A percentile compares a stretch with the other conserved stretches of the same genome.
Evolutionary conservation across 2,329 filamentous ascomycete genomes (phyloP).

Genomic region (Colletotrichum higginsianum): DNA sequence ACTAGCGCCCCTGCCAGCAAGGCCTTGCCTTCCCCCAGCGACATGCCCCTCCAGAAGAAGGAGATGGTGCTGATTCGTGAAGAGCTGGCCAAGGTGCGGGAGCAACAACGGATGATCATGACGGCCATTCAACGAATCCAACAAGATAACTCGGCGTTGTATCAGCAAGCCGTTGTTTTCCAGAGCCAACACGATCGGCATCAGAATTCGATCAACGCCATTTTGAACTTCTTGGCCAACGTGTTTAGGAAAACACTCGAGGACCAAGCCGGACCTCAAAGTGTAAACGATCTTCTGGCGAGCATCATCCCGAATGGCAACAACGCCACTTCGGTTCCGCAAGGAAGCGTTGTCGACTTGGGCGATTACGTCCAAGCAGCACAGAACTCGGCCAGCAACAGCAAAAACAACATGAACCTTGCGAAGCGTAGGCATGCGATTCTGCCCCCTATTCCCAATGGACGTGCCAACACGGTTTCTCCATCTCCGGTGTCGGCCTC

Average conservation of each 20-base stretch:
- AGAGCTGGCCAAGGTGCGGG: conserved; percentile 85
- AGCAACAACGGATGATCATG: conserved; percentile 89
- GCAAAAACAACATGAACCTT: conserved; percentile 54
- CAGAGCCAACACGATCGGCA: conserved; percentile 96
- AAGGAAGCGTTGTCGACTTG: conserved; percentile 73
- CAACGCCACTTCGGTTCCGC: conserved; percentile 60
- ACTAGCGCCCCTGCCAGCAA: conserved; percentile 49
- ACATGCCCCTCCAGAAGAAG: conserved; percentile 72
- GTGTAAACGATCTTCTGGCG: conserved; percentile 87
- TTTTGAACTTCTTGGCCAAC: conserved; percentile 95
- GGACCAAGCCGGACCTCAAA: conserved; percentile 81
- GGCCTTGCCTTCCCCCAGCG: conserved; percentile 60
- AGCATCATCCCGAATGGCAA: conserved; percentile 76
- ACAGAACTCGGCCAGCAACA: conserved; percentile 55
- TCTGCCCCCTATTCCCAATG: conserved; percentile 67
- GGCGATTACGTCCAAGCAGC: conserved; percentile 70
- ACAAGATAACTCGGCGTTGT: conserved; percentile 89
- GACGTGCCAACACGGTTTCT: conserved; percentile 48
- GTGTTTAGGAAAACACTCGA: conserved; percentile 96
- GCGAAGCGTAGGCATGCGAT: conserved; percentile 68
- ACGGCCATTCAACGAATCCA: conserved; percentile 85
- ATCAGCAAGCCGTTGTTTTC: conserved; percentile 89
- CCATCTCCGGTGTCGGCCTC: conserved; percentile 47
- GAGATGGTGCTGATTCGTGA: conserved; percentile 84
- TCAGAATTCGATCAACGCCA: conserved; percentile 99